Base-by-base conservation (phyloP, 495 filamentous ascomycete genomes). In the Lentithecium fluviatile region DNA sequence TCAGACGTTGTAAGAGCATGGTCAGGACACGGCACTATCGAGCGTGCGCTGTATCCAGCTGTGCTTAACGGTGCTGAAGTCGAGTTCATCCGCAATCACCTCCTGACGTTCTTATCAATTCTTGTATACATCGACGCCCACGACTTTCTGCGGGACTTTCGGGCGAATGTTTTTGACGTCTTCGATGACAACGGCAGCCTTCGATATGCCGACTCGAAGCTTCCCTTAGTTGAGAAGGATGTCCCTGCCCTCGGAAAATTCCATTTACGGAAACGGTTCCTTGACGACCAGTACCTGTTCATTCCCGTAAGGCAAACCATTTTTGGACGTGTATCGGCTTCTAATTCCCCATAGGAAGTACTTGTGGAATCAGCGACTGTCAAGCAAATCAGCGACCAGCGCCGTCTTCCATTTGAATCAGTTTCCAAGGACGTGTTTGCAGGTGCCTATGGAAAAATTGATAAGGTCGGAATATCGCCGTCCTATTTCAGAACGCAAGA, bases 391-490 rank as follows among this genome's bases (percentile, higher is more conserved):
- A 32, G 40, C 24, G 51, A 53, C 36, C 34, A 42, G 20, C 23
- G 34, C 37, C 51, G 53, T 32, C 42, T 56, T 7, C 53, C 53
- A 1, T 47, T 56, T 25, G 53, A 56, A 24, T 21, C n/a, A 13
- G 25, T 56, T 15, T n/a, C 6, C 19, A 45, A 21, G 23, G 23
- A 47, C 20, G 6, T 56, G 24, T 26, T 45, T 20, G 42, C 24
- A 34, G 53, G 53, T 19, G 53, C 25, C 17, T 56, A 56, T 45
- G 53, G 53, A 5, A 45, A 34, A 11, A 25, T 56, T 10, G 53
- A 56, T 26, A 48, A 56, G 45, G 53, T 56, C 6, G 29, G 23
- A n/a, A 56, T 56, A 26, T 48, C 53, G 29, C 25, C 40, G 13
- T 24, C 13, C 11, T 47, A 56, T 23, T 25, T 56, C 20, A 34